These are phyloP conservation scores for Lepiota venenata DNA, from an alignment of 768 basidiomycete genomes.

Conservation along the genomic window DNA sequence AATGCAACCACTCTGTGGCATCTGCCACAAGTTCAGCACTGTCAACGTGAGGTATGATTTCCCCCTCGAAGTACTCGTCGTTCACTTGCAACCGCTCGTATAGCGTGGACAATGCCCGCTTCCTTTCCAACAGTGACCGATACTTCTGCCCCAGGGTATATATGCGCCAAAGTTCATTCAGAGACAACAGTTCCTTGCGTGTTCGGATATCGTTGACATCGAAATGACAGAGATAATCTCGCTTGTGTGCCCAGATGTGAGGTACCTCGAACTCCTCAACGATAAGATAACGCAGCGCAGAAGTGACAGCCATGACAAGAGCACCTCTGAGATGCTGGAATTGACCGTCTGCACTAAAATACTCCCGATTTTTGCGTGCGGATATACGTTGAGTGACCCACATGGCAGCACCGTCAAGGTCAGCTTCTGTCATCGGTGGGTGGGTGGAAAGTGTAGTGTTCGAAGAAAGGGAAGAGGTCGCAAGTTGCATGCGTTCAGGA, in stretches of 20 bases:
- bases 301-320: conserved; percentile 76
- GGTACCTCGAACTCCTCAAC: conserved; percentile 90
- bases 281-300: conserved; percentile 79
- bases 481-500: conserved; percentile 94
- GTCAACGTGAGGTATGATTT: conserved; percentile 64
- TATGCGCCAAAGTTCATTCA: conserved; percentile 89
- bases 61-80: conserved; percentile 75
- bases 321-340: conserved; percentile 58
- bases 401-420: conserved; percentile 75
- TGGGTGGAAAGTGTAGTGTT: conserved; percentile 59
- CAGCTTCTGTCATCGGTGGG: conserved; percentile 62
- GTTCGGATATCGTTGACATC: conserved; percentile 60
- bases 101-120: conserved; percentile 53
- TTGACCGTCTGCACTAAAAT: conserved; percentile 62
- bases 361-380: conserved; percentile 65
- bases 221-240: conserved; percentile 86
- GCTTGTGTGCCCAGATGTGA: conserved; percentile 90
- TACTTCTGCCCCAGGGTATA: conserved; percentile 87
- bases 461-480: conserved; percentile 76
- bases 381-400: conserved; percentile 88
- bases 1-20: conserved; percentile 83
- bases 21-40: conserved; percentile 90
- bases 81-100: conserved; percentile 66
- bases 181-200: conserved; percentile 68
- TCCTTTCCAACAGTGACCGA: conserved; percentile 78